Evolutionary conservation across 441 rosid genomes (phyloP).

Genomic region (Adansonia madagascariensis): DNA sequence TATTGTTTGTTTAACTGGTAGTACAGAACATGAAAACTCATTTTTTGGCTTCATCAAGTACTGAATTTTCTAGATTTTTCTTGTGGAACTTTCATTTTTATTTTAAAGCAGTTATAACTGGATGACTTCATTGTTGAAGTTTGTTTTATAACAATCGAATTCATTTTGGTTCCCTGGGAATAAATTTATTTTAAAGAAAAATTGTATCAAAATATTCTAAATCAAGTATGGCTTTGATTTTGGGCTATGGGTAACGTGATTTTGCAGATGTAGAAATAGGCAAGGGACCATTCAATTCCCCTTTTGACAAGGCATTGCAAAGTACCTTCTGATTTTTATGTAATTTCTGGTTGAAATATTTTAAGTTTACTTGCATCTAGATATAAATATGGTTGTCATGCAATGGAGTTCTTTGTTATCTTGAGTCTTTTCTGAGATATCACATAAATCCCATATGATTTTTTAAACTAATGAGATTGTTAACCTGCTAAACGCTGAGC

Average conservation of each 20-base stretch:
- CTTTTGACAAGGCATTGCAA: slow-evolving; percentile 12
- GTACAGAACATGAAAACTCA: neutral
- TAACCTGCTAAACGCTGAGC: neutral
- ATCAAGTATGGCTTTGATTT: neutral
- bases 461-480: neutral
- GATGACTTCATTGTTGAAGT: neutral
- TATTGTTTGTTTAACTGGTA: neutral
- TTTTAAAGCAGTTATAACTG: slow-evolving; percentile 1
- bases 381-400: slow-evolving; percentile 1
- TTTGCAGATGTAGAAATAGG: slow-evolving; percentile 22
- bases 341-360: slow-evolving; percentile 6
- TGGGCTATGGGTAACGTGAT: neutral
- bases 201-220: neutral
- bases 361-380: neutral
- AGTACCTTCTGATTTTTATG: slow-evolving; percentile 7
- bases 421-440: neutral
- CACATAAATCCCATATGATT: neutral
- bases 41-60: neutral
- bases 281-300: slow-evolving; percentile 9
- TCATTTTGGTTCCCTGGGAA: neutral
- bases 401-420: neutral
- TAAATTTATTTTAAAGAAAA: neutral
- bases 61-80: neutral
- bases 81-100: neutral
- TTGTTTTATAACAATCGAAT: neutral